Conservation (phyloP, 2,329 filamentous ascomycete genomes). For the Clarireedia monteithiana region DNA sequence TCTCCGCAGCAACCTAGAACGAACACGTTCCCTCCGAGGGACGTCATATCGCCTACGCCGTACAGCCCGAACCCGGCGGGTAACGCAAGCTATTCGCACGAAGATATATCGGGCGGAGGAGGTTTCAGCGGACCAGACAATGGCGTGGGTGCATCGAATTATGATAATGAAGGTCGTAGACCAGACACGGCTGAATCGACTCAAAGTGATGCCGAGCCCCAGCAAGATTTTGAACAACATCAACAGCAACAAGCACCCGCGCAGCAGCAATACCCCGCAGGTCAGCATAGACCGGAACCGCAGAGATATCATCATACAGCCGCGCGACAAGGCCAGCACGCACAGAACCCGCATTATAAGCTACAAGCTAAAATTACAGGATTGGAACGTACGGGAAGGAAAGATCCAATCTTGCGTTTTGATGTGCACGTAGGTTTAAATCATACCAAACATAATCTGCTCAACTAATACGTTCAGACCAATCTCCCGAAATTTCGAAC, state of each 20-base stretch:
- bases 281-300: slow-evolving; percentile 28
- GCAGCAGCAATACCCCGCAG: slow-evolving; percentile 27
- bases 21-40: slow-evolving; percentile 21
- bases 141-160: slow-evolving; percentile 20
- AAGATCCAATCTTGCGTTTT: slow-evolving; percentile 90
- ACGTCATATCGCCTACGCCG: slow-evolving; percentile 23
- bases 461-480: slow-evolving; percentile 51
- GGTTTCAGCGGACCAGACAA: slow-evolving; percentile 23
- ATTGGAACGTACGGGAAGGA: slow-evolving; percentile 85
- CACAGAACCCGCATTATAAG: slow-evolving; percentile 64
- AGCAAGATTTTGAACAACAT: slow-evolving; percentile 28
- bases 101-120: slow-evolving; percentile 20
- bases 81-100: slow-evolving; percentile 20
- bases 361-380: slow-evolving; percentile 93
- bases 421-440: slow-evolving; percentile 76
- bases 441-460: too few species aligned
- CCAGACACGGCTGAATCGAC: slow-evolving; percentile 26
- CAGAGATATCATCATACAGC: slow-evolving; percentile 26
- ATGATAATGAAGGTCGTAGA: slow-evolving; percentile 22
- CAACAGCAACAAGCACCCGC: slow-evolving; percentile 22
- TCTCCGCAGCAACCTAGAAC: slow-evolving; percentile 26
- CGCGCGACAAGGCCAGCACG: slow-evolving; percentile 30
- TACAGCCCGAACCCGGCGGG: slow-evolving; percentile 18
- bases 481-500: slow-evolving; percentile 98
- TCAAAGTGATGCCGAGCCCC: slow-evolving; percentile 19